Evolutionary conservation across 805 yeast genomes (phyloP), one percentile per base, ranked within the genome.

Genomic region (Naumovozyma castellii): DNA sequence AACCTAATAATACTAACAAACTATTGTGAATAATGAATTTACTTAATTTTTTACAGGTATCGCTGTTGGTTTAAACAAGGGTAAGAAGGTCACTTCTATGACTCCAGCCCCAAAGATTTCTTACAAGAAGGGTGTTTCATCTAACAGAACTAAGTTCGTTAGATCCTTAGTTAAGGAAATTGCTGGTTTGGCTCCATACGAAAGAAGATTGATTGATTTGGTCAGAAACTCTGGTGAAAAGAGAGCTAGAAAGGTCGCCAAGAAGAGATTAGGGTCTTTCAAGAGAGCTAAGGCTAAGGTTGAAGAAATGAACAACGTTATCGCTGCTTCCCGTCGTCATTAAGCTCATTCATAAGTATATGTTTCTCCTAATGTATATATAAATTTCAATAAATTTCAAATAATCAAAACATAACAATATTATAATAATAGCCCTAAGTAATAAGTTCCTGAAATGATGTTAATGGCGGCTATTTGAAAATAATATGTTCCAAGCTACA

Each of bases 221-320:
- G 80, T 92, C 83, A 92, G 98, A 82, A 92, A 94, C 78, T 88
- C 96, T 70, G 95, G 96, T 81, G 99, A 92, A 78, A 92, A 92
- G 94, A 92, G 97, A 80, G 98, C 99, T 61, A 85, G 92, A 86
- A 92, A 92, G 87, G 87, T 92, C 68, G 97, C 97, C 59, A 92
- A 92, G 92, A 92, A 85, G 95, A 90, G 92, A 85, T 85, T 92
- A 68, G 99, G 99, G 76, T 86, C 98, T 64, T 94, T 90, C 83
- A 81, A 80, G 78, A 94, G 99, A 80, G 97, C 97, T 65, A 85
- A 86, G 84, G 92, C 86, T 71, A 92, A 92, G 88, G 94, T 92
- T 69, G 99, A 92, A 76, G 96, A 88, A 75, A 84, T 94, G 88
- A 85, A 76, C 82, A 72, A 75, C 69, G 78, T 90, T 78, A 90